A percentile compares a stretch with the other conserved stretches of the same genome.
phyloP scores from a whole-genome alignment of 805 yeast genomes.

The Saccharomycopsis lassenensis region DNA sequence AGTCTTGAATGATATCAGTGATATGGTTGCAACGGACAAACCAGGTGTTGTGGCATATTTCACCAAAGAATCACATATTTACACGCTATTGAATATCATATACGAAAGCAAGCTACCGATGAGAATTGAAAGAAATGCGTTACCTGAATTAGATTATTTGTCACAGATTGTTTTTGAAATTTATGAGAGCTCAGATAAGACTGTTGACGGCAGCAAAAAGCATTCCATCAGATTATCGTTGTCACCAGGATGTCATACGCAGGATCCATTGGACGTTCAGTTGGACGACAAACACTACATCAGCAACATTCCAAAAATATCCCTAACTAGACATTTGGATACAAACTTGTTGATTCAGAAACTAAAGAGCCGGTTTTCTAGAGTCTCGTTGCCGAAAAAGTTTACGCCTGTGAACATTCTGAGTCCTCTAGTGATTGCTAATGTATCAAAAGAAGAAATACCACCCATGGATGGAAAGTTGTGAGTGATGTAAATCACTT shows the following conservation, averaged over 20 bases:
- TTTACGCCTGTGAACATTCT: constrained; percentile 83
- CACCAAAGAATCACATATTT: constrained; percentile 95
- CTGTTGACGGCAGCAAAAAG: constrained; percentile 47
- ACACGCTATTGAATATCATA: constrained; percentile 80
- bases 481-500: constrained; percentile 26
- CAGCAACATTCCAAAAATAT: constrained; percentile 86
- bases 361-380: constrained; percentile 65
- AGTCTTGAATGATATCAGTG: constrained; percentile 67
- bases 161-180: constrained; percentile 92
- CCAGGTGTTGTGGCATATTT: constrained; percentile 86
- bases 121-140: constrained; percentile 86
- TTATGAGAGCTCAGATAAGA: constrained; percentile 61
- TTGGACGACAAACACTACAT: constrained; percentile 93
- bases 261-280: constrained; percentile 94
- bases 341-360: constrained; percentile 79
- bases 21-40: constrained; percentile 63
- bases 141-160: constrained; percentile 91
- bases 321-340: constrained; percentile 87
- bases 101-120: constrained; percentile 93
- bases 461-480: background rate
- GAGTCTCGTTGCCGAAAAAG: constrained; percentile 85
- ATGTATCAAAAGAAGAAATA: constrained; percentile 8
- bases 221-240: constrained; percentile 86
- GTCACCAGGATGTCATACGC: constrained; percentile 97
- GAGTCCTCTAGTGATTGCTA: constrained; percentile 38